phyloP scores from a whole-genome alignment of 371 early-diverging fungal species.

The Apophysomyces elegans region DNA sequence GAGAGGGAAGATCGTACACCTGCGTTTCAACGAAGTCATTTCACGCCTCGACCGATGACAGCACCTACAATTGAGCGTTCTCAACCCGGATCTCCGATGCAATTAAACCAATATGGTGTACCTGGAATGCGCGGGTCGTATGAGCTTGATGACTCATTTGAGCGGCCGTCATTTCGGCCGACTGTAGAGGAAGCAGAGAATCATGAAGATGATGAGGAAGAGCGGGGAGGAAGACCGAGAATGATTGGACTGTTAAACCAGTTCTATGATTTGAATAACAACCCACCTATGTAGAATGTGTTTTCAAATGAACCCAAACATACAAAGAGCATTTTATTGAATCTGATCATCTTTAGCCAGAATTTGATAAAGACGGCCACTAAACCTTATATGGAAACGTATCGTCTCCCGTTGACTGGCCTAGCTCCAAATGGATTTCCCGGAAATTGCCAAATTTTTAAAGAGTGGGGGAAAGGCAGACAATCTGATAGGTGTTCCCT shows the following conservation, averaged over 20 bases:
- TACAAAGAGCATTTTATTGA: background rate
- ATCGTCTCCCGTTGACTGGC: background rate
- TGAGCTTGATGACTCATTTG: conserved; percentile 43
- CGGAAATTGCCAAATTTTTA: background rate
- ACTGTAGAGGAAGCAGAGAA: conserved; percentile 19
- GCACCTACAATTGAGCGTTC: conserved; percentile 11
- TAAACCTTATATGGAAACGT: background rate
- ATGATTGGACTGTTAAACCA: conserved; percentile 63
- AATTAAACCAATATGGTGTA: conserved; percentile 40
- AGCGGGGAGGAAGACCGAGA: conserved; percentile 33
- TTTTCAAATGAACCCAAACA: background rate
- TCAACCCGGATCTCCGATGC: conserved; percentile 11
- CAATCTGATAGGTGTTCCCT: conserved; percentile 1
- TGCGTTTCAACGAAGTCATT: conserved; percentile 10
- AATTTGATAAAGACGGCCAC: background rate
- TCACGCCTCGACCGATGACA: conserved; percentile 13
- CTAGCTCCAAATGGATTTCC: background rate
- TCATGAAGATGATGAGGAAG: conserved; percentile 34
- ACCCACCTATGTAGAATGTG: conserved; percentile 13
- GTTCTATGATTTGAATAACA: conserved; percentile 65
- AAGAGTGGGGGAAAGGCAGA: background rate
- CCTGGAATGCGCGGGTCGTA: conserved; percentile 37
- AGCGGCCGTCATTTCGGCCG: conserved; percentile 19
- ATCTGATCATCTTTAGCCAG: background rate
- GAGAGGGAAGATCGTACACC: background rate